Evolutionary conservation across 257 asterid genomes (phyloP).

Genomic region (Solanum sejunctum): DNA sequence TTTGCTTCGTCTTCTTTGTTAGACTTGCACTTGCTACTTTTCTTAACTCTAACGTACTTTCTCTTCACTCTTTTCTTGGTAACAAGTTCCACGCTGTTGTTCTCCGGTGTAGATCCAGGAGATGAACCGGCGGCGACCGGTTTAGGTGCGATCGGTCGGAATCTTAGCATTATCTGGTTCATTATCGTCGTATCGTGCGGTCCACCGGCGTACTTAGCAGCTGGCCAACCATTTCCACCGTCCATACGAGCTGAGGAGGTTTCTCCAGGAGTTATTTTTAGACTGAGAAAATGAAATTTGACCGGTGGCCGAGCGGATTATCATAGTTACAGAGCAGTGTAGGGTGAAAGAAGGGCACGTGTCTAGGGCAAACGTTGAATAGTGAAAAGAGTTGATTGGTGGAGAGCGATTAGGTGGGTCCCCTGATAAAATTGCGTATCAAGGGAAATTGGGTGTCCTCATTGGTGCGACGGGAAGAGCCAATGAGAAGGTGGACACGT

Average conservation of each 20-base stretch:
- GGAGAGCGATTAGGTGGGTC: slow-evolving; percentile 31
- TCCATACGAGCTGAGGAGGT: background rate
- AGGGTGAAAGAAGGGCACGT: background rate
- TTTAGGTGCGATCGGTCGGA: slow-evolving; percentile 37
- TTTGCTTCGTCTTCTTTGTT: background rate
- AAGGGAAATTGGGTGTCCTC: slow-evolving; percentile 1
- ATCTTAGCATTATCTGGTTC: background rate
- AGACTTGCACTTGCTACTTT: background rate
- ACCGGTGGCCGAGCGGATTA: background rate
- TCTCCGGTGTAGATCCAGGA: background rate
- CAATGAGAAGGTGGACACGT: slow-evolving; percentile 24
- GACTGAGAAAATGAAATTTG: background rate
- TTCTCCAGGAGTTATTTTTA: background rate
- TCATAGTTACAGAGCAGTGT: background rate
- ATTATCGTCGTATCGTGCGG: background rate
- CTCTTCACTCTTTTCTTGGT: slow-evolving; percentile 18
- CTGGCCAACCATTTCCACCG: background rate
- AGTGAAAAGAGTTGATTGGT: background rate
- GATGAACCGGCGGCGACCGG: slow-evolving; percentile 16
- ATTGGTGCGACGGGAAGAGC: slow-evolving; percentile 13
- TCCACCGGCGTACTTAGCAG: background rate
- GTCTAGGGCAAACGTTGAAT: background rate
- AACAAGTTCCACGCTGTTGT: background rate
- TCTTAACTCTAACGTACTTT: slow-evolving; percentile 38
- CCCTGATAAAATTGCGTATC: slow-evolving; percentile 35